These are phyloP conservation scores for Pogostemon cablin DNA, from an alignment of 257 asterid genomes.

Conservation along the genomic window DNA sequence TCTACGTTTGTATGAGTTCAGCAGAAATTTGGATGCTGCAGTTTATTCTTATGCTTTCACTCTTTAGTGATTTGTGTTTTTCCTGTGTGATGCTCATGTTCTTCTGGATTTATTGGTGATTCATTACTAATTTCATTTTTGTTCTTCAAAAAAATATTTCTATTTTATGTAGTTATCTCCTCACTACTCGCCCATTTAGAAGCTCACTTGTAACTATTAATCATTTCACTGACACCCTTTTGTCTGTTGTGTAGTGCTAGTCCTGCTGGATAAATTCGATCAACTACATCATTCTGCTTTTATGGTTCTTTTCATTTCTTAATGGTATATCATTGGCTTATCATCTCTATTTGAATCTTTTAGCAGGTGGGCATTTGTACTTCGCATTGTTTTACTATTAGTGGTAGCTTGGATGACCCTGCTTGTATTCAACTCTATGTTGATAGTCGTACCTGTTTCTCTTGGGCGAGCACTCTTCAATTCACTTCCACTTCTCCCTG, in stretches of 20 bases:
- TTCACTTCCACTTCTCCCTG: slow-evolving; percentile 86
- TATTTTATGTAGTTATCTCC: no score
- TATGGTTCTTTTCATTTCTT: neutral
- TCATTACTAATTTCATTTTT: no score
- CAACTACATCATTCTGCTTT: neutral
- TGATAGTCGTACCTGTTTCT: slow-evolving; percentile 86
- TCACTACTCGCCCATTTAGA: no score
- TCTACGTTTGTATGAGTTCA: no score
- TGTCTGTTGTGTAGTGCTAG: slow-evolving; percentile 17
- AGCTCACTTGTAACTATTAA: no score
- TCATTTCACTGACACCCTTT: neutral
- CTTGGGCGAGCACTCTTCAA: slow-evolving; percentile 82
- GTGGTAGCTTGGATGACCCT: slow-evolving; percentile 98
- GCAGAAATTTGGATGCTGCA: no score
- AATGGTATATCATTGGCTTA: slow-evolving; percentile 34
- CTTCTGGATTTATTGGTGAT: no score
- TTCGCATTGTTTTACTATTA: slow-evolving; percentile 77
- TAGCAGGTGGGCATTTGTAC: slow-evolving; percentile 91
- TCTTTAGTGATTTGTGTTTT: no score
- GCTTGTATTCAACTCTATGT: slow-evolving; percentile 75
- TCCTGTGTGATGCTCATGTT: no score
- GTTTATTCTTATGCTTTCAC: no score
- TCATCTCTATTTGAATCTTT: slow-evolving; percentile 39
- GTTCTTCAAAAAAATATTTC: no score
- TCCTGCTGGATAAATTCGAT: slow-evolving; percentile 20